Evolutionary conservation across 1,139 yeast species (phyloP), one percentile per base, ranked within the genome.

Genomic region (Meyerozyma athensensis): DNA sequence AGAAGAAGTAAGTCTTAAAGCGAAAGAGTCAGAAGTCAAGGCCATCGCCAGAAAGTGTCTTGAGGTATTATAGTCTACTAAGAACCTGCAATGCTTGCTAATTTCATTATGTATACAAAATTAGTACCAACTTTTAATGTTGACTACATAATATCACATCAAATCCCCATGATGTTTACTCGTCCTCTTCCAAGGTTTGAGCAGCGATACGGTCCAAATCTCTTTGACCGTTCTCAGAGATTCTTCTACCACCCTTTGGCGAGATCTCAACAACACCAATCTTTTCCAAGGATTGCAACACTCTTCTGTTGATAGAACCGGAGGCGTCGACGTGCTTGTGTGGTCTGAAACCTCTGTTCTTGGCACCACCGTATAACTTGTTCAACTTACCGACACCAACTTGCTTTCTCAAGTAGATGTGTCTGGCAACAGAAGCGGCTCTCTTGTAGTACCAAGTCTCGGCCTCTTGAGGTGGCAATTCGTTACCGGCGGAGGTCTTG

Each of bases 151-250:
- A 28, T 28, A 28, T 24, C 28, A 28, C 32, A 28, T 20, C 32
- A 28, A 26, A 28, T 28, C 32, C 10, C 32, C 32, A n/a, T 28
- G 32, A 28, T 28, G 32, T 14, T 28, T 28, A 28, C 32, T 86
- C 95, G 63, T 82, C 90, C 65, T 78, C 79, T 77, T 86, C 95
- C 73, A 86, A 81, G 70, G 96, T 87, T 79, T 90, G 97, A 70
- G 96, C 96, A 68, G 98, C 98, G 74, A 92, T 92, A 85, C 98
- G 97, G 79, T 92, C 99, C 79, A 92, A 86, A 80, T 92, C 99
- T 85, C 98, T 90, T 81, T 92, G 97, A 70, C 99, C 99, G 77
- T 89, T 86, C 73, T 89, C 97, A 53, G 97, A 85, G 82, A 92
- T 86, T 78, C 92, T 89, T 84, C 99, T 94, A 73, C 98, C 98